Base-by-base conservation (phyloP, 352 stramenopile species). In the Phytophthora citricola region DNA sequence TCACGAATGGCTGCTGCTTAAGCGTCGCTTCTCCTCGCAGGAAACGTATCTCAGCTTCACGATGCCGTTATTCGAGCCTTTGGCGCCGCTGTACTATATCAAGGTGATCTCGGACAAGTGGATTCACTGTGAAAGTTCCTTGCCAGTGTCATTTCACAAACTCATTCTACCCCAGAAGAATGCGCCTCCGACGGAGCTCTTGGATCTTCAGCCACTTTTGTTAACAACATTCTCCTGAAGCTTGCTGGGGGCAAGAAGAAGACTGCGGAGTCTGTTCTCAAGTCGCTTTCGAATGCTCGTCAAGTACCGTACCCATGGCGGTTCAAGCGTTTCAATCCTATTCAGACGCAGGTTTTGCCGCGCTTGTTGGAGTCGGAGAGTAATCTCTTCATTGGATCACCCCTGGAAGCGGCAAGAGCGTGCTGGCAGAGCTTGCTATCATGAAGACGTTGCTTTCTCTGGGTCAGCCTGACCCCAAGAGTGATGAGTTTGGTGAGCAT, bases 91-190 rank as follows among this genome's bases (percentile, higher is more conserved):
- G 39, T 99, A 99, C 78, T 99, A 99, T 80, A 95, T 99, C 55
- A 90, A 97, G 55, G 94, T 99, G 0, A 86, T 99, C 32, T 98
- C 92, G 3, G 97, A 99, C 84, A 95, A 98, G 66, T 99, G 98
- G 97, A 88, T 99, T 59, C 97, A 99, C 78, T 98, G 94, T 36
- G 91, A 98, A 63, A 94, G 91, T 17, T 93, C 97, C 0, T 69
- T 99, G 3, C 97, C 98, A 10, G 94, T 99, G 51, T 99, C 97
- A 20, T 99, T 99, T 75, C 95, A 98, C 65, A 98, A 98, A 63
- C 94, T 99, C 45, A 98, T 99, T 58, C 73, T 99, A 29, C 98
- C 98, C n/a, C 87, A 98, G 32, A 99, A 99, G 72, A 99, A 99
- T 75, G 76, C 93, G 10, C 97, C 97, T 8, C 95, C 96, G 27